Conservation (phyloP, 805 yeast genomes). For the Candida peoriensis region DNA sequence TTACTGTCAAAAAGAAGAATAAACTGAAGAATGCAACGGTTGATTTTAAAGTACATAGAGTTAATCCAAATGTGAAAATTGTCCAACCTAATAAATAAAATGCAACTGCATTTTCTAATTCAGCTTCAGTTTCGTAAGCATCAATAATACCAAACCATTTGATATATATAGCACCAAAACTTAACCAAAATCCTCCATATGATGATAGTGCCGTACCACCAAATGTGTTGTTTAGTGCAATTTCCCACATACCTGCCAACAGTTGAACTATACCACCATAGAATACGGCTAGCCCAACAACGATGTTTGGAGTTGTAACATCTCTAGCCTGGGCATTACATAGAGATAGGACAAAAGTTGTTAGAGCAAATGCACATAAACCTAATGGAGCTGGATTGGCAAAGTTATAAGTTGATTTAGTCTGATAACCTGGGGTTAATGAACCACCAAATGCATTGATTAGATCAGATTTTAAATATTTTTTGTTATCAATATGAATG, state of each 20-base stretch:
- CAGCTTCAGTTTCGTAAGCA: conserved; percentile 33
- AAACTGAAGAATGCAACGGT: conserved; percentile 43
- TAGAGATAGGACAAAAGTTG: conserved; percentile 55
- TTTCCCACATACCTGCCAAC: conserved; percentile 65
- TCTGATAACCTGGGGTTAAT: conserved; percentile 52
- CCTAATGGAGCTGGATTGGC: conserved; percentile 69
- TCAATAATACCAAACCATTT: conserved; percentile 47
- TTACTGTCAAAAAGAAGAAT: conserved; percentile 40
- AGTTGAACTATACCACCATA: conserved; percentile 61
- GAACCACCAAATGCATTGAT: conserved; percentile 67
- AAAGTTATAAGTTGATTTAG: conserved; percentile 43
- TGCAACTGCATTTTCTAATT: conserved; percentile 42
- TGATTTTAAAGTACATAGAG: conserved; percentile 42
- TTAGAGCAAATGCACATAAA: conserved; percentile 54
- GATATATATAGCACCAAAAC: conserved; percentile 55
- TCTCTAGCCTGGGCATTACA: conserved; percentile 55
- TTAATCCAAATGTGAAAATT: conserved; percentile 44
- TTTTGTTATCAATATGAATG: conserved; percentile 22
- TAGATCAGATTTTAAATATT: conserved; percentile 40
- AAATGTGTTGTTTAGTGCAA: conserved; percentile 58
- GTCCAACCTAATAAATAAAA: conserved; percentile 51
- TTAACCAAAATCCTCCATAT: conserved; percentile 59
- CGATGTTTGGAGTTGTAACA: conserved; percentile 47
- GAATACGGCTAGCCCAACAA: conserved; percentile 56
- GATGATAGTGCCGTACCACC: conserved; percentile 44